Evolutionary conservation across 805 yeast species (phyloP).

Genomic region (Sugiyamaella qingdaonensis): DNA sequence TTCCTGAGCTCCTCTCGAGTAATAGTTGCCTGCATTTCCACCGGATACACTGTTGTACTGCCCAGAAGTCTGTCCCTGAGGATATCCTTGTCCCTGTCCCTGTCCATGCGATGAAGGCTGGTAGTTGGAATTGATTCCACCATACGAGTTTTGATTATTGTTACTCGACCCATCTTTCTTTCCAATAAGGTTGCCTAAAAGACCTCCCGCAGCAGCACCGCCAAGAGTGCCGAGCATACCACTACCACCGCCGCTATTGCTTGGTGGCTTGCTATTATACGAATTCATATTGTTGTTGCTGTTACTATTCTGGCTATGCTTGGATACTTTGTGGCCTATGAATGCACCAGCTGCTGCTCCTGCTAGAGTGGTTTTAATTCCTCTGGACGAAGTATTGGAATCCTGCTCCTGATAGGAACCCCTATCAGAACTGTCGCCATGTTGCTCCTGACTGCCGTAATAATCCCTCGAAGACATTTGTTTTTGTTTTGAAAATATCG

Average conservation of each 20-base stretch:
- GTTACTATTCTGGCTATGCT: background rate
- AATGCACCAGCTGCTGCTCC: conserved; percentile 19
- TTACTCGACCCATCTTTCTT: conserved; percentile 10
- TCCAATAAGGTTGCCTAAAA: conserved; percentile 10
- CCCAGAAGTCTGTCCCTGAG: too few species aligned
- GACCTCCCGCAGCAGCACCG: conserved; percentile 15
- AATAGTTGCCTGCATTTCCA: too few species aligned
- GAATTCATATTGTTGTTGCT: background rate
- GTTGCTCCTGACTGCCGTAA: conserved; percentile 5
- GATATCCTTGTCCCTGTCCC: too few species aligned
- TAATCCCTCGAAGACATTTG: conserved; percentile 11
- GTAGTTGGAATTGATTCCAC: background rate
- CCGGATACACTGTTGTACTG: too few species aligned
- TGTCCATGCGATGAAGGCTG: background rate
- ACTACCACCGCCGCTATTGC: conserved; percentile 2
- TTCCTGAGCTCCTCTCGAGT: too few species aligned
- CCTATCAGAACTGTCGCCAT: conserved; percentile 1
- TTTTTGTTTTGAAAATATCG: background rate
- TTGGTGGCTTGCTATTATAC: background rate
- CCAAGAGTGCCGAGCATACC: conserved; percentile 13
- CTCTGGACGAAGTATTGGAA: conserved; percentile 13
- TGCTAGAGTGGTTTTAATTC: conserved; percentile 8
- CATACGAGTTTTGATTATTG: conserved; percentile 6
- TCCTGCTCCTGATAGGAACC: background rate
- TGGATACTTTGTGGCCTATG: conserved; percentile 12